phyloP scores from a whole-genome alignment of 2,329 filamentous ascomycete genomes.

The Ascochyta pisi region DNA sequence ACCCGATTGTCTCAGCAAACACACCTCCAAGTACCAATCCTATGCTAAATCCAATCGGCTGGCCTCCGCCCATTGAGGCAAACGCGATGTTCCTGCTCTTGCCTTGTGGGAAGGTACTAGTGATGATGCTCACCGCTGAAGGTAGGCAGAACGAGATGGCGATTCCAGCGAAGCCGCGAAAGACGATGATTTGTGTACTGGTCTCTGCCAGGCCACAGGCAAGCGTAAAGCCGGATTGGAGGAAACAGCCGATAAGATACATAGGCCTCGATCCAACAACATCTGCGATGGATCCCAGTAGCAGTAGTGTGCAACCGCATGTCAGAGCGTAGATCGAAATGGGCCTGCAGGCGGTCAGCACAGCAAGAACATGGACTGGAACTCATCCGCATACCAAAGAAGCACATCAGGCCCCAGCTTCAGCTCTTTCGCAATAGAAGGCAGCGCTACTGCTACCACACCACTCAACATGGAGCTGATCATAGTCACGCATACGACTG shows the following conservation, averaged over 20 bases:
- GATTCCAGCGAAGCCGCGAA: constrained; percentile 56
- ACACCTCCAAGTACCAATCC: constrained; percentile 61
- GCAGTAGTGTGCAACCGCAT: constrained; percentile 57
- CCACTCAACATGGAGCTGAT: constrained; percentile 44
- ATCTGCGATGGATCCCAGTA: constrained; percentile 60
- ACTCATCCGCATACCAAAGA: constrained; percentile 29
- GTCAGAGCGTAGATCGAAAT: constrained; percentile 52
- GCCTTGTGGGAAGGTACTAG: constrained; percentile 55
- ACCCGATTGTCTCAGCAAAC: constrained; percentile 57
- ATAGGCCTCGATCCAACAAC: constrained; percentile 57
- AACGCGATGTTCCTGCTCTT: constrained; percentile 60
- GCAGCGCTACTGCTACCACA: constrained; percentile 52
- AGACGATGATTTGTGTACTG: constrained; percentile 54
- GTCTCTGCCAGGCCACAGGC: constrained; percentile 51
- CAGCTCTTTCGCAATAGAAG: constrained; percentile 50
- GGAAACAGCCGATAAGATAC: constrained; percentile 55
- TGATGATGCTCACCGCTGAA: constrained; percentile 58
- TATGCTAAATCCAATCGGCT: constrained; percentile 60
- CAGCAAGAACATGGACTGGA: background rate
- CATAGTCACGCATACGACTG: constrained; percentile 37
- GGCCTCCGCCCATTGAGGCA: constrained; percentile 57
- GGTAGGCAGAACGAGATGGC: constrained; percentile 58
- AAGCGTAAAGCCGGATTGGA: constrained; percentile 55
- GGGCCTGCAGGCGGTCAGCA: constrained; percentile 36
- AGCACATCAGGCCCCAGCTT: constrained; percentile 33